These are phyloP conservation scores for Hypoxylon trugodes DNA, from an alignment of 495 filamentous ascomycete genomes.

Conservation along the genomic window DNA sequence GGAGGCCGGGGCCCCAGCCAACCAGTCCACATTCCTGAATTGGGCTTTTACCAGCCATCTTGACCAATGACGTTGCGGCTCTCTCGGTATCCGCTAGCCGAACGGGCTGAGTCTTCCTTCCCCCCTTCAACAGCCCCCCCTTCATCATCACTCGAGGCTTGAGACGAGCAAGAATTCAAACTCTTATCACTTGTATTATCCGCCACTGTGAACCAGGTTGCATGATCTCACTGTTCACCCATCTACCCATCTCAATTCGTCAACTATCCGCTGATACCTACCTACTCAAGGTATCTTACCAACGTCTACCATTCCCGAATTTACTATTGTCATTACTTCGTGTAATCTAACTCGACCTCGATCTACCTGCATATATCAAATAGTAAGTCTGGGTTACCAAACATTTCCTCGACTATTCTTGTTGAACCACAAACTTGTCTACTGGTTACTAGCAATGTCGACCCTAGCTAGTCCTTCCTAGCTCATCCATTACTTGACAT, in stretches of 20 bases:
- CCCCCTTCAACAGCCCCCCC: slow-evolving; percentile 5
- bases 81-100: neutral
- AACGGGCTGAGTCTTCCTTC: neutral
- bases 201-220: neutral
- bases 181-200: neutral
- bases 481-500: slow-evolving; percentile 3
- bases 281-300: too few relatives aligned
- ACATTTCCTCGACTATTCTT: slow-evolving; percentile 9
- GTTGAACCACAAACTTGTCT: slow-evolving; percentile 5
- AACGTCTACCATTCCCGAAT: too few relatives aligned
- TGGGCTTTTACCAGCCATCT: slow-evolving; percentile 32
- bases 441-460: neutral
- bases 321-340: too few relatives aligned
- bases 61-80: slow-evolving; percentile 25
- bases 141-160: slow-evolving; percentile 8
- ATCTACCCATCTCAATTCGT: too few relatives aligned
- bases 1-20: slow-evolving; percentile 18
- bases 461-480: neutral
- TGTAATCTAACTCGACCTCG: slow-evolving; percentile 2
- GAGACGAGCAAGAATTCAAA: slow-evolving; percentile 25
- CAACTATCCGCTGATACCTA: too few relatives aligned
- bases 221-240: neutral
- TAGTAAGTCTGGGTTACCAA: slow-evolving; percentile 8
- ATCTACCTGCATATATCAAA: slow-evolving; percentile 5
- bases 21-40: slow-evolving; percentile 33